A percentile compares a stretch with the other conserved stretches of the same genome.
Conservation (phyloP, 176 grass and related monocot species). For the Carex myosuroides region DNA sequence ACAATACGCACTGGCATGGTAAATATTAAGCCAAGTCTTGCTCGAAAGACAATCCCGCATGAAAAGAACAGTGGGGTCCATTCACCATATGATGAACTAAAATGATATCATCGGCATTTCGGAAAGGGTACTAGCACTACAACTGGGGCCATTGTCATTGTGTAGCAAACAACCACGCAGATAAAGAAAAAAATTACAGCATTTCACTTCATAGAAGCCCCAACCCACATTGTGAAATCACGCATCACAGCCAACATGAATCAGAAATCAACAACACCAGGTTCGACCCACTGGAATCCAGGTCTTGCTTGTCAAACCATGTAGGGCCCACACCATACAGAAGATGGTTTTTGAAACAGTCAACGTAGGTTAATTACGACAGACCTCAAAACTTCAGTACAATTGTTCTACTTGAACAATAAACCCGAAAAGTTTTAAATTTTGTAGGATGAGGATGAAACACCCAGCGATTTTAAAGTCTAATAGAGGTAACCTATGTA, state of each 20-base stretch:
- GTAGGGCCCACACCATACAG: background rate
- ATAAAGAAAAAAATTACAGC: background rate
- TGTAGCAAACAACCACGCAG: background rate
- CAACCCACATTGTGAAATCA: background rate
- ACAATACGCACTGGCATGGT: background rate
- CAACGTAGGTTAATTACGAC: background rate
- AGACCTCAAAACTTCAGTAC: background rate
- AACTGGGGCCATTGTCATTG: background rate
- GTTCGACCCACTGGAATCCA: background rate
- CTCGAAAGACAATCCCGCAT: background rate
- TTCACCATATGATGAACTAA: background rate
- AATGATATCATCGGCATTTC: background rate
- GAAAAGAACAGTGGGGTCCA: background rate
- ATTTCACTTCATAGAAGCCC: background rate
- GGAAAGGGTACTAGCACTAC: background rate
- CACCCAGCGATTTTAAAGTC: background rate
- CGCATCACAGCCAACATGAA: background rate
- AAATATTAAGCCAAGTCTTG: background rate
- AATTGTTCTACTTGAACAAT: background rate
- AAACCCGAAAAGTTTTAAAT: background rate
- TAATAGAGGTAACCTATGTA: background rate
- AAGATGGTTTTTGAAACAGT: background rate
- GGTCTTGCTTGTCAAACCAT: background rate
- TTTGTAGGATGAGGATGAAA: background rate
- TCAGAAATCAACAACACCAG: background rate